Base-by-base conservation (phyloP, 441 rosid species). In the Francoa sonchifolia region DNA sequence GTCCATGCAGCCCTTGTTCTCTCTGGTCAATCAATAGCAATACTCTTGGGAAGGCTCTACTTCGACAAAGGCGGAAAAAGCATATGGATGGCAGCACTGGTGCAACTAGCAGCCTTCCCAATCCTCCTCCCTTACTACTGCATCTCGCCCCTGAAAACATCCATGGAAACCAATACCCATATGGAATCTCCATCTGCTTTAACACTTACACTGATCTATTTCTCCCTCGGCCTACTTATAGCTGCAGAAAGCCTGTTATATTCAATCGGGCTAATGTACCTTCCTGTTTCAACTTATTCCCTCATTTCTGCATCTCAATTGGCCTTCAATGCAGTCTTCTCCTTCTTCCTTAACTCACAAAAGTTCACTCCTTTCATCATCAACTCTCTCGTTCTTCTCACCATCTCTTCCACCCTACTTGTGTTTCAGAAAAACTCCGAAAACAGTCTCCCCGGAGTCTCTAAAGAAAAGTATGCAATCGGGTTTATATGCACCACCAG, bases 231-330 rank as follows among this genome's bases (percentile, higher is more conserved):
- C 22, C 42, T 54, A 0, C 42, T 69, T 34, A 32, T 51, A n/a
- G 65, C 73, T 14, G 61, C 57, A 31, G 48, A 52, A 13, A 44
- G 62, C 42, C 42, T 54, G 40, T 45, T 70, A 28, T 13, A 66
- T 67, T 38, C 74, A 6, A 1, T 57, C 0, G 85, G 82, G 17
- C 36, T 69, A 22, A 66, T 58, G 6, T 59, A 66, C 43, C 66
- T 72, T 33, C 75, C 84, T 0, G 72, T 76, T 18, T 76, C 85
- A 21, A 76, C 80, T 6, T 71, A 40, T 41, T 71, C 80, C 21
- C 59, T 76, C 1, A 59, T 76, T 25, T 52, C 61, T 37, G 66
- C 71, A 26, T 67, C 79, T 34, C 73, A 67, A 11, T 41, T 76
- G 57, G 79, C 70, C 31, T 76, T 76, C 52, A 76, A 63, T 19